phyloP scores from a whole-genome alignment of 768 basidiomycete genomes.

The Tylopilus sp. region DNA sequence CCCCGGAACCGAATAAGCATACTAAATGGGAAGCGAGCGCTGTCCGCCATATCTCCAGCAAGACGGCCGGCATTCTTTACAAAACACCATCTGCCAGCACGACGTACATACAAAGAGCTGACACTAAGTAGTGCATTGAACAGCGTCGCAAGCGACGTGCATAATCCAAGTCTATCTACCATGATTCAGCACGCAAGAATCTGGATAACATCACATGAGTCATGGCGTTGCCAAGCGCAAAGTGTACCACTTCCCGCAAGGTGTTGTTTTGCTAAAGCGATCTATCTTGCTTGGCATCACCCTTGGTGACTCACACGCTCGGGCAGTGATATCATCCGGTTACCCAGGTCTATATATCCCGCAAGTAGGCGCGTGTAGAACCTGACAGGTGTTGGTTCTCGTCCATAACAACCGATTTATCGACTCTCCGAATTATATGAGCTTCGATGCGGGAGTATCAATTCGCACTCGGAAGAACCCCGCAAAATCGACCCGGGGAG shows the following conservation, averaged over 20 bases:
- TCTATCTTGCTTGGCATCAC: not conserved
- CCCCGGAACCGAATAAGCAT: not conserved
- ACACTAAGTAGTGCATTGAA: too few relatives aligned
- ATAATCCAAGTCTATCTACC: too few relatives aligned
- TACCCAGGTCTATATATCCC: not conserved
- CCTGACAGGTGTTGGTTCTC: not conserved
- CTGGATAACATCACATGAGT: too few relatives aligned
- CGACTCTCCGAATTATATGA: not conserved
- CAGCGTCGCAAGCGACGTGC: too few relatives aligned
- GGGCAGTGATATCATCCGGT: not conserved
- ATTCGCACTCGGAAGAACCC: not conserved
- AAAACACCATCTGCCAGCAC: not conserved
- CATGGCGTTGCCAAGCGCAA: too few relatives aligned
- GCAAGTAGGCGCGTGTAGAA: not conserved
- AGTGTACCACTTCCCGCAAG: too few relatives aligned
- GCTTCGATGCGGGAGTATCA: not conserved
- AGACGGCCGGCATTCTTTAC: not conserved
- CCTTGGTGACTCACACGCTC: not conserved
- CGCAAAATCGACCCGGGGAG: not conserved
- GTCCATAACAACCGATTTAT: not conserved
- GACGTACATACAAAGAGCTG: too few relatives aligned
- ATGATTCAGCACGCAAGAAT: too few relatives aligned
- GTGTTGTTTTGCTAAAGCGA: too few relatives aligned
- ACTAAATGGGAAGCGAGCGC: not conserved
- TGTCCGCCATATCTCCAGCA: not conserved